Base-by-base conservation (phyloP, 179 eudicot species). In the Carnegiea gigantea region DNA sequence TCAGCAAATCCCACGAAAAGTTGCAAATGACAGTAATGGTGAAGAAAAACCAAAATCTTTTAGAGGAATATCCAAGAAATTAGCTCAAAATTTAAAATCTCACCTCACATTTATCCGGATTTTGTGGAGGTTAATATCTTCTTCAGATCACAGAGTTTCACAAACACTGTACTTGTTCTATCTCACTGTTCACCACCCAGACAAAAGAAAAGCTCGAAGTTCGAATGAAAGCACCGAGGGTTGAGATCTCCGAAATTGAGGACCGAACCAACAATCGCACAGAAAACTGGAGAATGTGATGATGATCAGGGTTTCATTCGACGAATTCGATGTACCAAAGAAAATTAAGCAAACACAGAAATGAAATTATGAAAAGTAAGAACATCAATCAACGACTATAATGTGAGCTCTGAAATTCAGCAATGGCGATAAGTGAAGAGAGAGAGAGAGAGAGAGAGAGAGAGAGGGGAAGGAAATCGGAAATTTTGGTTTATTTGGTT, bases 221-320 rank as follows among this genome's bases (percentile, higher is more conserved):
- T 67, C 18, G 4, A 75, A 75, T 46, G 0, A 21, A 46, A 74
- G 38, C 40, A 17, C 51, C 33, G n/a, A 73, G 62, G 78, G 38
- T 68, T 76, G 46, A 77, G 67, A 82, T 78, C 78, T 62, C 70
- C 65, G 68, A 83, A 62, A 20, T 78, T 13, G 38, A 74, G 67
- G 75, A 78, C 73, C 78, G 44, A 75, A 70, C 73, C 10, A 49
- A 65, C 24, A 65, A 24, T 65, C 70, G 2, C 46, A 13, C 62
- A 17, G 7, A 54, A 77, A 64, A 38, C 14, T 43, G 76, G 70
- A 82, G 17, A 82, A 77, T 28, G 70, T 40, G 73, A 70, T 40
- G 73, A 70, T 40, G 44, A 40, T 70, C 73, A 70, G 10, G 18
- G 46, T 36, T 67, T 28, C n/a, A 8, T 70, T 17, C 38, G 5